Evolutionary conservation across 2,329 filamentous ascomycete species (phyloP).

Genomic region (Tricladium varicosporioides): DNA sequence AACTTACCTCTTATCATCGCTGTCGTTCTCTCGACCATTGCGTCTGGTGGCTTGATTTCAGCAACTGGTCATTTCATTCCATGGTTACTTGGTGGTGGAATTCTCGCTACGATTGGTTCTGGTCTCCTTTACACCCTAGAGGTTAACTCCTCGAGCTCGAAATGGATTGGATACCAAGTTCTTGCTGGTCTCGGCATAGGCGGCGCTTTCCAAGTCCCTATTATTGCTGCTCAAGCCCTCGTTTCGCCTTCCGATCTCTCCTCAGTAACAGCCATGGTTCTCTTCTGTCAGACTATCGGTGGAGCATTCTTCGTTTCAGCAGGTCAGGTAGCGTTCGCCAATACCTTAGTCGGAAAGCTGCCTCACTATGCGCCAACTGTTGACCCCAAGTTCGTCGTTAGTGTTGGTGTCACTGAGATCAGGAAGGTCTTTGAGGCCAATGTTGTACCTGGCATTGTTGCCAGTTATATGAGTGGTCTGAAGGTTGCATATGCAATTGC

Average conservation of each 20-base stretch:
- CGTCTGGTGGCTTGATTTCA: constrained; percentile 35
- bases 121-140: constrained; percentile 55
- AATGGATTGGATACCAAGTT: constrained; percentile 60
- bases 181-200: constrained; percentile 55
- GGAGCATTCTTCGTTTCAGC: constrained; percentile 50
- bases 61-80: constrained; percentile 37
- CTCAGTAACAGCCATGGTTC: constrained; percentile 46
- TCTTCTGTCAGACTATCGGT: constrained; percentile 48
- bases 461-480: constrained; percentile 61
- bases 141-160: constrained; percentile 42
- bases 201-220: constrained; percentile 48
- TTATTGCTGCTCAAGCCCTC: constrained; percentile 38
- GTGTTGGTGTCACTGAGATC: constrained; percentile 54
- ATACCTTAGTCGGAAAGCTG: constrained; percentile 41
- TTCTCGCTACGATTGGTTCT: constrained; percentile 39
- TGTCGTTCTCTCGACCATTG: constrained; percentile 35
- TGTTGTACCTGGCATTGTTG: constrained; percentile 52
- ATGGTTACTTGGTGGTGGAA: constrained; percentile 33
- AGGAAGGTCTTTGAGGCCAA: constrained; percentile 46
- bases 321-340: constrained; percentile 47
- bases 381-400: constrained; percentile 37
- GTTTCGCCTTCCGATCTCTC: constrained; percentile 43
- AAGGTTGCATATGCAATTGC: constrained; percentile 61
- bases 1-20: constrained; percentile 39
- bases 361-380: constrained; percentile 37